Conservation (phyloP, 2,329 filamentous ascomycete genomes). For the Coniochaeta hoffmannii region DNA sequence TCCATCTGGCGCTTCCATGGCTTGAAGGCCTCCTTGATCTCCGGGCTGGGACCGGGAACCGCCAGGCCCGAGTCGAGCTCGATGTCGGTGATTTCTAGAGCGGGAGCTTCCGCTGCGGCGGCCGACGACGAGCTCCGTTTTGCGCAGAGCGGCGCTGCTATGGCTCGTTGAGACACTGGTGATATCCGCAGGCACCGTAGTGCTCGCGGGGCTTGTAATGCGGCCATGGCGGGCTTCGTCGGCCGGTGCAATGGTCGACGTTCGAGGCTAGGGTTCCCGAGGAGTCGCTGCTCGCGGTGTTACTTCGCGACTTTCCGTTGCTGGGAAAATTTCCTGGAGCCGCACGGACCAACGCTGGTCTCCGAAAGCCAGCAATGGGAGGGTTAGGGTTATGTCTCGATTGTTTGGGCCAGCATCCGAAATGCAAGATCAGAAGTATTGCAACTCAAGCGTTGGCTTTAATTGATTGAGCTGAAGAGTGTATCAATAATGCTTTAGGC, state of each 20-base stretch:
- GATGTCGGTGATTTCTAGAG: slow-evolving; percentile 34
- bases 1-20: slow-evolving; percentile 26
- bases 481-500: too few species aligned
- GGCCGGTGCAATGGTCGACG: background rate
- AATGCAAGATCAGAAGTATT: too few species aligned
- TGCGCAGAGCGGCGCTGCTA: background rate
- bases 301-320: background rate
- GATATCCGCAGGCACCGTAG: background rate
- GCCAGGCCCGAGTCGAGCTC: slow-evolving; percentile 43
- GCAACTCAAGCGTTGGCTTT: too few species aligned
- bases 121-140: slow-evolving; percentile 28
- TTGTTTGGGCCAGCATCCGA: background rate
- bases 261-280: background rate
- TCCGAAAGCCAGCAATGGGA: background rate
- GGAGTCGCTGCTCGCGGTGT: background rate
- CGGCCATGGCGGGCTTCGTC: background rate
- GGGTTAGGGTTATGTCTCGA: background rate
- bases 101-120: slow-evolving; percentile 24
- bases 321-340: background rate
- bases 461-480: too few species aligned
- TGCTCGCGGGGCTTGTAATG: background rate
- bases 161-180: background rate
- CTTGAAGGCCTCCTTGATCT: slow-evolving; percentile 32
- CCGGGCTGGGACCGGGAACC: slow-evolving; percentile 30
- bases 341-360: background rate